These are phyloP conservation scores for Phytopythium chamaehyphon DNA, from an alignment of 352 stramenopile species.

Conservation along the genomic window DNA sequence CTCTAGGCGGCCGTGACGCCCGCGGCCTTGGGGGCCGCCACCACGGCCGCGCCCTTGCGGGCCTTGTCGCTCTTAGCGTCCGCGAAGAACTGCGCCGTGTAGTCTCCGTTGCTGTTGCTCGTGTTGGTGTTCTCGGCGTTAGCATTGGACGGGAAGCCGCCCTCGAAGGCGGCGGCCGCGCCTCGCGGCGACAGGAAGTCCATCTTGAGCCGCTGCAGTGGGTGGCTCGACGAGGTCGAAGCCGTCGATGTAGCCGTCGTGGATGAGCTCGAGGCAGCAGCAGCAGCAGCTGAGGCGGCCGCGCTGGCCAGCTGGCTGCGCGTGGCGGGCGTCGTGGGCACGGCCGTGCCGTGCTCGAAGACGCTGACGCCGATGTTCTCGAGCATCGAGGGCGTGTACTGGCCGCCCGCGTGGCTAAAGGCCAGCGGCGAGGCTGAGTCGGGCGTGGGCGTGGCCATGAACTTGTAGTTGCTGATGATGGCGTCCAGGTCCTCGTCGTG, in stretches of 20 bases:
- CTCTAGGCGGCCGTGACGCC: slow-evolving; percentile 41
- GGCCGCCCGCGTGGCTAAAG: slow-evolving; percentile 44
- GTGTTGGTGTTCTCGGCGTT: slow-evolving; percentile 14
- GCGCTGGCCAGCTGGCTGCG: slow-evolving; percentile 16
- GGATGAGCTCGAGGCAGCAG: slow-evolving; percentile 15
- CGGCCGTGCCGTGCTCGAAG: slow-evolving; percentile 45
- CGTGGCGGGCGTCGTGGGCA: slow-evolving; percentile 11
- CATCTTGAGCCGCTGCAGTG: slow-evolving; percentile 53
- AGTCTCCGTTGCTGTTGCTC: slow-evolving; percentile 29
- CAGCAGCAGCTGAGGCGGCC: slow-evolving; percentile 20
- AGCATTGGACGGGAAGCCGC: slow-evolving; percentile 22
- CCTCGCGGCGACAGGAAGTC: slow-evolving; percentile 35
- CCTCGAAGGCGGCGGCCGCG: slow-evolving; percentile 28
- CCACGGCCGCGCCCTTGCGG: slow-evolving; percentile 25
- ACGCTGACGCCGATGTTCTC: slow-evolving; percentile 61
- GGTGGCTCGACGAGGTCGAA: slow-evolving; percentile 3
- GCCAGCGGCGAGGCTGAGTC: slow-evolving; percentile 35
- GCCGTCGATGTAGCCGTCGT: neutral
- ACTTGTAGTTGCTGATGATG: slow-evolving; percentile 75
- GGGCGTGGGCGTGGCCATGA: slow-evolving; percentile 46
- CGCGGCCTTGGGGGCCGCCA: slow-evolving; percentile 35
- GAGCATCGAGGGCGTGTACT: slow-evolving; percentile 39
- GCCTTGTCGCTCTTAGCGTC: slow-evolving; percentile 48
- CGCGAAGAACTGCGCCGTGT: slow-evolving; percentile 67
- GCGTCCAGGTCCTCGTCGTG: slow-evolving; percentile 46